Evolutionary conservation across 2,329 filamentous ascomycete genomes (phyloP), one percentile per base, ranked within the genome.

Genomic region (Fusarium pilosicola): DNA sequence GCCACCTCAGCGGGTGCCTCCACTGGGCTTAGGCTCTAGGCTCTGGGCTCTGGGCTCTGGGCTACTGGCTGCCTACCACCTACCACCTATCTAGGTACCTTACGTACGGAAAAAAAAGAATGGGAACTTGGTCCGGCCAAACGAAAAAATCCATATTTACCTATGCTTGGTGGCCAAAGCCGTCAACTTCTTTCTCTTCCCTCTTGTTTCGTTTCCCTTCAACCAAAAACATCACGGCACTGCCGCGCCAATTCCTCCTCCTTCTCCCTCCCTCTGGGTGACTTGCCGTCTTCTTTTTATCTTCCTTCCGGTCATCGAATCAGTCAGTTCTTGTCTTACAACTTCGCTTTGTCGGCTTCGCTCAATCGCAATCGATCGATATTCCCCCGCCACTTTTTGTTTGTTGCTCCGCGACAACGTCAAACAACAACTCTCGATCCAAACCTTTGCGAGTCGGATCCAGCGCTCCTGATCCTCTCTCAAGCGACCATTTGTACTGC

Each of bases 201-300:
- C 61, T 76, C 65, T 78, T 75, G 66, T 65, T 61, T 77, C 69
- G 51, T 41, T 55, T 71, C 71, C 61, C 71, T 76, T 68, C 76
- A 78, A 75, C 78, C 76, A 76, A 79, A 77, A 79, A 79, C 77
- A 79, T 78, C 74, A 80, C 79, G 84, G 83, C 84, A 81, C 83
- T 83, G 84, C 84, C 83, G 83, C 81, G 84, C 81, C 84, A 85
- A 85, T 83, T 77, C 77, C 74, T 78, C 78, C 75, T 77, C 68
- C 61, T 65, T 68, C 69, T 73, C 79, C 79, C 74, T 45, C 52
- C 51, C 75, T 74, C 74, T 81, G 83, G 84, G 84, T 83, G 82
- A 73, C 82, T 82, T 81, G 77, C 79, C 78, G 78, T 81, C 79
- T 79, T 78, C 76, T 74, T 76, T 80, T 80, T 74, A 78, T 80